A percentile compares a stretch with the other conserved stretches of the same genome.
phyloP scores from a whole-genome alignment of 208 protist genomes.

The Trypanosoma cruzi region DNA sequence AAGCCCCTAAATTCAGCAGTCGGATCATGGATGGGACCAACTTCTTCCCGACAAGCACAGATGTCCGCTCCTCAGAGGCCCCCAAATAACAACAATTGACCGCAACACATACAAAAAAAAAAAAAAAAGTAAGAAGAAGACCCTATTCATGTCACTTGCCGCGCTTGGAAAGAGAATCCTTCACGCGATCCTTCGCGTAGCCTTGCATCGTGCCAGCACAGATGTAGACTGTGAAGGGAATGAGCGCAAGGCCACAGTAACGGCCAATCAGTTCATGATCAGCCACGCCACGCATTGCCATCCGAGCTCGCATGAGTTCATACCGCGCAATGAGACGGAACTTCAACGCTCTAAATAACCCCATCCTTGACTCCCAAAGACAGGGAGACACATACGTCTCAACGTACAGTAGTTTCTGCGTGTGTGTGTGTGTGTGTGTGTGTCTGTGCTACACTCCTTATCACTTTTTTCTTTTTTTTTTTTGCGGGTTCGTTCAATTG shows the following conservation, averaged over 20 bases:
- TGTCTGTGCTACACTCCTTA: too few species aligned
- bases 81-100: too few species aligned
- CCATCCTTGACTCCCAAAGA: conserved; percentile 22
- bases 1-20: neutral
- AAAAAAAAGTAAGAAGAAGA: neutral
- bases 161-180: conserved; percentile 28
- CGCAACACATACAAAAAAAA: neutral
- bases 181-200: conserved; percentile 55
- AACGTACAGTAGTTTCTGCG: too few species aligned
- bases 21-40: neutral
- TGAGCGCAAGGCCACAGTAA: conserved; percentile 70
- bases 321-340: conserved; percentile 35
- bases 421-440: conserved; percentile 1
- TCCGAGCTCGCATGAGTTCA: conserved; percentile 59
- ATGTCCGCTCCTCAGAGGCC: too few species aligned
- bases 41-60: neutral
- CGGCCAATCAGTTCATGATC: conserved; percentile 82
- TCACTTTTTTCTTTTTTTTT: too few species aligned
- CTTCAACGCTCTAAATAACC: conserved; percentile 31
- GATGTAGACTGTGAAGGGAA: conserved; percentile 73
- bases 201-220: conserved; percentile 63
- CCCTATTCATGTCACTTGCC: neutral
- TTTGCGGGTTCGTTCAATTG: too few species aligned
- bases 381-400: neutral
- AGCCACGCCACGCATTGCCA: conserved; percentile 53